Evolutionary conservation across 106 monocot genomes (phyloP), one percentile per base, ranked within the genome.

Genomic region (Apostasia ramifera): DNA sequence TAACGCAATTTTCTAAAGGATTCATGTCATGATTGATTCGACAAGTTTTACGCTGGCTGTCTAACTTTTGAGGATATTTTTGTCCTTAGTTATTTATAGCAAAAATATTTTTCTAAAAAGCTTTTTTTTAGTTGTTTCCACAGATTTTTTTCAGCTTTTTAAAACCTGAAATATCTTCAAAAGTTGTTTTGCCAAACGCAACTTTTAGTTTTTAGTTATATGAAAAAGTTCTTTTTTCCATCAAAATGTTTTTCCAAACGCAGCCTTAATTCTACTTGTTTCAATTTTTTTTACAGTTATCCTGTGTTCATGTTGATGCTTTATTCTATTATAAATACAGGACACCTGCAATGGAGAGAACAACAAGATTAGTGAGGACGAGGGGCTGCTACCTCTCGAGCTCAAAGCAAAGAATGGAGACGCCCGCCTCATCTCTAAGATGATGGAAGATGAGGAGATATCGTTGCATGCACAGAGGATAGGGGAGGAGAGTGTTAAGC

Each of bases 101-200:
- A 26, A 26, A 26, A 26, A 26, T 26, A 26, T 26, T 26, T 26
- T 26, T 26, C 26, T 26, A 26, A 26, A 26, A 26, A 26, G 26
- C 26, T 26, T 26, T 26, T 26, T 26, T 26, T 26, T 26, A 79
- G 70, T 71, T 91, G 60, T 63, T 91, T 69, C 84, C 91, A 0
- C 87, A 91, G 74, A 91, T 26, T 26, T 26, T 26, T 26, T 26
- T 26, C 26, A 26, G 26, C 26, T 26, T 26, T 26, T 26, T 26
- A 26, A 26, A 26, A 26, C 26, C 26, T 26, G 26, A 26, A 26
- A 26, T 26, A 26, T 26, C 26, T 26, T 26, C 26, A 26, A 26
- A 26, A 26, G 26, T 26, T 26, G 26, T 26, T 26, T 26, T 26
- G 26, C 26, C 26, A 26, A 26, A 26, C 26, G 0, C 26, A 26